Base-by-base conservation (phyloP, 176 grass and related monocot species). In the Poa annua region DNA sequence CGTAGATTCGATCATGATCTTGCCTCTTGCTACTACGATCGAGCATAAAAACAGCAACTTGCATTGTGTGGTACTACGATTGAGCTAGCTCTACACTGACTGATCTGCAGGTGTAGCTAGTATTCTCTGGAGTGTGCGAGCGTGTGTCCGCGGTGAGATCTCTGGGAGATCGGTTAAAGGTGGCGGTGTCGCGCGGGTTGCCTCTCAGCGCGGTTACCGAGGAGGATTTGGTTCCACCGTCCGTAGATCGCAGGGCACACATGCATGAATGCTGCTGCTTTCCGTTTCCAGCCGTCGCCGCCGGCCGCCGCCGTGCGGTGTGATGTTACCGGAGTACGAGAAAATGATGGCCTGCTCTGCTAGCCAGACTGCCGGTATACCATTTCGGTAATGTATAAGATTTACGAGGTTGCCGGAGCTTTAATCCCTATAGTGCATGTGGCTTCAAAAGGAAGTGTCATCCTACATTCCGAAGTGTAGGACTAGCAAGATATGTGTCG, bases 1-100 rank as follows among this genome's bases (percentile, higher is more conserved):
- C 22, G 36, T 49, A 80, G 87, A 89, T 89, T 89, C 82, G 77
- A 64, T 85, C 70, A 62, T 29, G 87, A 85, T 85, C 76, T 50
- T 50, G 48, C 48, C 14, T 4, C 14, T 29, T 29, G 29, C 29
- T 29, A 29, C 29, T 29, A 29, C 29, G 29, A 29, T 29, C 29
- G 29, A 29, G 29, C 29, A 67, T 26, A 32, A 38, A 62, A 50
- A 32, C 59, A 32, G 2, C 45, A 60, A 57, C 84, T 70, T 71
- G 66, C 11, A 11, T 21, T 7, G 53, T 11, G 50, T 68, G 35
- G 21, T 52, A 29, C 35, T 36, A 36, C 35, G 3, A 36, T 36
- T 3, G 3, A 36, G 35, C 39, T 41, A 29, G 29, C 29, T 29
- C 29, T n/a, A n/a, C n/a, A n/a, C n/a, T n/a, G n/a, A n/a, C n/a